Evolutionary conservation across 768 basidiomycete species (phyloP), one percentile per base, ranked within the genome.

Genomic region (Pulveroboletus sp.): DNA sequence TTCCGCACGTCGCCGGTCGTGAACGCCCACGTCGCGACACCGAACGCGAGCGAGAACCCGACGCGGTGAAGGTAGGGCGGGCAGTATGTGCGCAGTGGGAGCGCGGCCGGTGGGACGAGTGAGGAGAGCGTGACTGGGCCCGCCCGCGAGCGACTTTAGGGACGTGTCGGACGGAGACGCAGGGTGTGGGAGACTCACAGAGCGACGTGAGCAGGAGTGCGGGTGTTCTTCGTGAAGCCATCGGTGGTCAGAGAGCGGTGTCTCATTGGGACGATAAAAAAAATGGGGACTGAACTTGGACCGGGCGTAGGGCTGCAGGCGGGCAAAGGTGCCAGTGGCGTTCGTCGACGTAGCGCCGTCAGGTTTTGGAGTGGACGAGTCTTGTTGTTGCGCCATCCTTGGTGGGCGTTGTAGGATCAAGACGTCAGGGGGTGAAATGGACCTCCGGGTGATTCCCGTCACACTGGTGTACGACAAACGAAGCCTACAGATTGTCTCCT

Each of bases 21-120:
- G 33, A 77, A 51, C 2, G 76, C 69, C 56, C 75, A 76, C 1
- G 74, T 74, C 2, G 75, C 70, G 1, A 76, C 76, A 0, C 68
- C 70, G 39, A 78, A 75, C 14, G 72, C 65, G 7, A 72, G 54
- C 10, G 71, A 67, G 52, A 78, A 78, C 3, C 74, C 75, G 3
- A 74, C 58, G 3, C 75, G 69, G 8, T 73, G 65, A 21, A 74
- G 62, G 51, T 76, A 69, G 3, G 72, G 75, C 0, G 75, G 75
- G n/a, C 71, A 64, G 51, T 63, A 64, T 0, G 61, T 56, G 7
- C 50, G 59, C 10, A 60, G 56, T 14, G 54, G 57, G 14, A 71
- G 62, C 8, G 54, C 63, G 26, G 71, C 55, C 1, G 67, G 67
- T 11, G 74, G 73, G 15, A 71, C 59, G 12, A 71, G 41, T 0